Evolutionary conservation across 192 early-diverging fungal genomes (phyloP).

Genomic region (Coemansia sp.): DNA sequence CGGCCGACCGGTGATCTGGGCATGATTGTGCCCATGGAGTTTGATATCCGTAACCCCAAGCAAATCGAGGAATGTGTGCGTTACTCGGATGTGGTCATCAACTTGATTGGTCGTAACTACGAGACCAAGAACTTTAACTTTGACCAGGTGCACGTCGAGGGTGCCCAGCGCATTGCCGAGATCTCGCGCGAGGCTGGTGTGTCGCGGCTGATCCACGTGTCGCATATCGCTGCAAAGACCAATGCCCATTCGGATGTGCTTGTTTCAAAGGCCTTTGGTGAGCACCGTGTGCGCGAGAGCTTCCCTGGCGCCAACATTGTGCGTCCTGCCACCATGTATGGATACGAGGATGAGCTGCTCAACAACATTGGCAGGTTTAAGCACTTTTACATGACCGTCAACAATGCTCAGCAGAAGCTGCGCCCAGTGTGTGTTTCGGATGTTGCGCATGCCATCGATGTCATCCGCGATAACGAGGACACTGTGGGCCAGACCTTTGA

Average conservation of each 20-base stretch:
- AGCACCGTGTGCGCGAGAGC: slow-evolving; percentile 80
- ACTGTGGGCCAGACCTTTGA: slow-evolving; percentile 86
- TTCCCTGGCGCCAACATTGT: slow-evolving; percentile 94
- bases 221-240: slow-evolving; percentile 73
- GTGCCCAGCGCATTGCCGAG: slow-evolving; percentile 75
- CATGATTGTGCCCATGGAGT: slow-evolving; percentile 86
- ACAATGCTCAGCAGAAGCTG: slow-evolving; percentile 39
- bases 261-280: slow-evolving; percentile 87
- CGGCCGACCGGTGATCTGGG: slow-evolving; percentile 94
- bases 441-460: slow-evolving; percentile 79
- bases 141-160: slow-evolving; percentile 80
- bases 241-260: slow-evolving; percentile 75
- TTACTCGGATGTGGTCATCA: slow-evolving; percentile 94
- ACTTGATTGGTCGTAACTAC: slow-evolving; percentile 89
- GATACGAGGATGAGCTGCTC: slow-evolving; percentile 90
- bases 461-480: slow-evolving; percentile 66
- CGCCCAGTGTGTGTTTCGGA: slow-evolving; percentile 66
- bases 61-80: slow-evolving; percentile 78
- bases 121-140: slow-evolving; percentile 92
- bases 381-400: slow-evolving; percentile 41
- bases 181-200: slow-evolving; percentile 77
- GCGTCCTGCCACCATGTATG: slow-evolving; percentile 83
- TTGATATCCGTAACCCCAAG: slow-evolving; percentile 84
- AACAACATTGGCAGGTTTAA: slow-evolving; percentile 72
- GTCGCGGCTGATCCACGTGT: slow-evolving; percentile 83